phyloP scores from a whole-genome alignment of 768 basidiomycete species.

The Krasilnikovozyma curviuscula region DNA sequence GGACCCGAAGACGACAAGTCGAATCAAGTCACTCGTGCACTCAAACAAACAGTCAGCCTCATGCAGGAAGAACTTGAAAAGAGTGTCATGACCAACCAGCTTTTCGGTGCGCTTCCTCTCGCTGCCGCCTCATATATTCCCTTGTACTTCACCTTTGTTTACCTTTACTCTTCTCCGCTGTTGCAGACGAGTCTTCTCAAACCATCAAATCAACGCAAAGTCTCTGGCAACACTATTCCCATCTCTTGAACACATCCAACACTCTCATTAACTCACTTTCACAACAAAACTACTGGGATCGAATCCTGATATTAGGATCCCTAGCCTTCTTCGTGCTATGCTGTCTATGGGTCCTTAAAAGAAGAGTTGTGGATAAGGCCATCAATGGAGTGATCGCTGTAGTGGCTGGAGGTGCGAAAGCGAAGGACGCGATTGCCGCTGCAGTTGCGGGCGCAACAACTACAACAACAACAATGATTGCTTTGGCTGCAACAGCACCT shows the following conservation, averaged over 20 bases:
- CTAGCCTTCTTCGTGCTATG: constrained; percentile 68
- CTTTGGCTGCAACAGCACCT: too few species aligned
- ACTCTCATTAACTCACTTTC: constrained; percentile 72
- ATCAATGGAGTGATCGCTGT: constrained; percentile 53
- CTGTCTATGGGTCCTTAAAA: constrained; percentile 69
- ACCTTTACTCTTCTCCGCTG: neutral
- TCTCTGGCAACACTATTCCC: constrained; percentile 54
- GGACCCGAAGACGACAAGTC: constrained; percentile 50
- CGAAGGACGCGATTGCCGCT: too few species aligned
- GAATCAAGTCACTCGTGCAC: constrained; percentile 66
- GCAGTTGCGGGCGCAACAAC: too few species aligned
- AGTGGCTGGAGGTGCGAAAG: too few species aligned
- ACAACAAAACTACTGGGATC: constrained; percentile 79
- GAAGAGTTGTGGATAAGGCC: constrained; percentile 62
- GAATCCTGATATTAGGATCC: constrained; percentile 59
- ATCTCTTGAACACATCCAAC: constrained; percentile 57
- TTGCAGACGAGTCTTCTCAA: constrained; percentile 53
- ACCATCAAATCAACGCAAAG: constrained; percentile 53
- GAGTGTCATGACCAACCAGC: constrained; percentile 65
- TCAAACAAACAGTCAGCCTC: constrained; percentile 60
- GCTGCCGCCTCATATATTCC: neutral
- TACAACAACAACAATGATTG: too few species aligned
- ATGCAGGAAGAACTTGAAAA: constrained; percentile 88
- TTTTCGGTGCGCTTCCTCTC: constrained; percentile 41
- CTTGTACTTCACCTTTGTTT: neutral